Conservation (phyloP, 331 rosid genomes). For the Malus hybrid region DNA sequence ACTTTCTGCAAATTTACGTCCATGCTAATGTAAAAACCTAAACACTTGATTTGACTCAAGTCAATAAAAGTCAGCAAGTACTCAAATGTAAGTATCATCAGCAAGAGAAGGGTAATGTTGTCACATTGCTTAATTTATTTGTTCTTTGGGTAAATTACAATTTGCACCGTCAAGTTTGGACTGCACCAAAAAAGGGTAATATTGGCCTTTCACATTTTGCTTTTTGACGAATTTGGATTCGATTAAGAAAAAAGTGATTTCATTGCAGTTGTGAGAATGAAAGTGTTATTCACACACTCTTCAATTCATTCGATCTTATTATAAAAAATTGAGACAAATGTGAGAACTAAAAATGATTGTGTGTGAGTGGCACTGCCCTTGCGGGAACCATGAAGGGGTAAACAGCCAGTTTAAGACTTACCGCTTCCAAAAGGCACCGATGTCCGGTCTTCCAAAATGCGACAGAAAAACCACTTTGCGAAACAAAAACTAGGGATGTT, state of each 20-base stretch:
- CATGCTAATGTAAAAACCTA: background rate
- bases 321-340: fast-evolving
- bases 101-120: background rate
- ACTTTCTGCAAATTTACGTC: background rate
- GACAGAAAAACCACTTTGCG: background rate
- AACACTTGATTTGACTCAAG: background rate
- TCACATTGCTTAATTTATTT: background rate
- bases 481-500: background rate
- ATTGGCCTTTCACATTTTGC: background rate
- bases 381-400: background rate
- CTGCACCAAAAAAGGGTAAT: background rate
- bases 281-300: too few relatives aligned
- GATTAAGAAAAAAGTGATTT: background rate
- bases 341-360: too few relatives aligned
- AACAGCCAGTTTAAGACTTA: background rate
- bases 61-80: background rate
- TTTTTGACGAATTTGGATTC: background rate
- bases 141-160: background rate
- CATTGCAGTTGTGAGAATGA: too few relatives aligned
- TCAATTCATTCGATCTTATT: too few relatives aligned
- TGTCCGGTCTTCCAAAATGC: background rate
- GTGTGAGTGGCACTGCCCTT: too few relatives aligned
- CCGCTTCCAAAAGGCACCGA: background rate
- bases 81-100: background rate
- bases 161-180: too few relatives aligned